A percentile compares a stretch with the other conserved stretches of the same genome.
These are phyloP conservation scores for Lasiodiplodia sp. DNA, from an alignment of 2,329 filamentous ascomycete species.

Conservation along the genomic window DNA sequence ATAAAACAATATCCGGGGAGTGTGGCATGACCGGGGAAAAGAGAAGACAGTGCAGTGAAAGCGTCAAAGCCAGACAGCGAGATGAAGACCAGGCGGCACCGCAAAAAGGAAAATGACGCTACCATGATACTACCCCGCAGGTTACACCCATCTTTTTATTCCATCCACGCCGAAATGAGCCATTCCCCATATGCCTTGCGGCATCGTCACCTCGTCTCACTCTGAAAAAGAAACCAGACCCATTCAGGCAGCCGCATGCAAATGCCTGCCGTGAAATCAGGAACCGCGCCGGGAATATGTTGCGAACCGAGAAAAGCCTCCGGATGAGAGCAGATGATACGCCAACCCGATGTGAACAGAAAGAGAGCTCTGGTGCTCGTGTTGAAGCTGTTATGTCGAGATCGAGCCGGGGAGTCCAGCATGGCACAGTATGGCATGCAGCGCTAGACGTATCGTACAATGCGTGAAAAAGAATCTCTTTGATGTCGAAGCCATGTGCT, in stretches of 20 bases:
- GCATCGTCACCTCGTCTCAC: constrained; percentile 14
- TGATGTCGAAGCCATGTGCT: constrained; percentile 11
- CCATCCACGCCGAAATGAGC: constrained; percentile 11
- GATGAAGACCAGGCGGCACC: not conserved
- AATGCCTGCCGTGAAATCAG: constrained; percentile 6
- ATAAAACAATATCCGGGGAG: not conserved
- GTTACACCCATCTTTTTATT: constrained; percentile 17
- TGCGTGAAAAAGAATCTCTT: constrained; percentile 27
- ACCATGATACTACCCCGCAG: constrained; percentile 1
- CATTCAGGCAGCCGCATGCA: constrained; percentile 2
- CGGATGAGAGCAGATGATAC: constrained; percentile 21
- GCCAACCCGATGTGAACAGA: constrained; percentile 20
- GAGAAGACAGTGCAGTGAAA: not conserved
- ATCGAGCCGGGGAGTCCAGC: constrained; percentile 1
- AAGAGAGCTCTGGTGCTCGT: constrained; percentile 13
- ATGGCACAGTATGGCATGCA: constrained; percentile 19
- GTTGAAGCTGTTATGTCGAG: constrained; percentile 22
- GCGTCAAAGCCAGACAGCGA: constrained; percentile 3
- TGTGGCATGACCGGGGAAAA: not conserved
- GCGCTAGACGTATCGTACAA: constrained; percentile 29
- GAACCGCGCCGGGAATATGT: constrained; percentile 13
- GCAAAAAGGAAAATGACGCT: constrained; percentile 10
- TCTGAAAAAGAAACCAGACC: constrained; percentile 6
- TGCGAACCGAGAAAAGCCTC: constrained; percentile 9
- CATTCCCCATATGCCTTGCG: constrained; percentile 4